These are phyloP conservation scores for Chrysanthemum makinoi DNA, from an alignment of 129 eudicot genomes.

Conservation along the genomic window DNA sequence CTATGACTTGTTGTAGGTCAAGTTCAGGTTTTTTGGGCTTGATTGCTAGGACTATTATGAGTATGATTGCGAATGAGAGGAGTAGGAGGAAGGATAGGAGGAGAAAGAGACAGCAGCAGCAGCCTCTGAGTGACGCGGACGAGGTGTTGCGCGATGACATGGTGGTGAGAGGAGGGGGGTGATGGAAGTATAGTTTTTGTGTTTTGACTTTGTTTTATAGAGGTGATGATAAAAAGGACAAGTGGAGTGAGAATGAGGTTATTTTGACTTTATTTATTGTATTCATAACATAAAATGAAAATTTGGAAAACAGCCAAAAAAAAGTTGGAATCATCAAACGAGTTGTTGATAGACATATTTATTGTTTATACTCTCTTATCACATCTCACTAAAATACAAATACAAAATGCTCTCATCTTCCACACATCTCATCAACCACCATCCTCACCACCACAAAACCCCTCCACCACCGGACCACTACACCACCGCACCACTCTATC, in stretches of 20 bases:
- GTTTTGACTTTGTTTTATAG: conserved; percentile 20
- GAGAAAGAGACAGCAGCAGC: conserved; percentile 94
- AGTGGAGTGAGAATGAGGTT: conserved; percentile 33
- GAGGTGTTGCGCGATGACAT: conserved; percentile 30
- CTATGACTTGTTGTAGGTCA: conserved; percentile 74
- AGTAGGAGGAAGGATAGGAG: conserved; percentile 83
- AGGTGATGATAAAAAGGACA: conserved; percentile 2
- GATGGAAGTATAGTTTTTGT: conserved; percentile 20
- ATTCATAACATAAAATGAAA: too few species aligned
- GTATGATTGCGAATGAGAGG: conserved; percentile 71
- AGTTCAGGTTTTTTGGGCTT: conserved; percentile 83
- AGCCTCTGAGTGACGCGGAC: conserved; percentile 79
- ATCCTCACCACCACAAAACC: too few species aligned
- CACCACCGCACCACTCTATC: too few species aligned
- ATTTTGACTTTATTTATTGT: conserved; percentile 13
- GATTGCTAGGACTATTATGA: conserved; percentile 70
- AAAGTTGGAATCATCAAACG: too few species aligned
- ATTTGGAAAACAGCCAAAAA: too few species aligned
- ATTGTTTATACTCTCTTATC: too few species aligned
- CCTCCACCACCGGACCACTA: too few species aligned
- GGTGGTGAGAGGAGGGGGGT: conserved; percentile 15
- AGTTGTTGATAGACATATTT: too few species aligned
- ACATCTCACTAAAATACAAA: too few species aligned
- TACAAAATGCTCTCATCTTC: too few species aligned
- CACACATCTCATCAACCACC: too few species aligned